Base-by-base conservation (phyloP, 495 filamentous ascomycete species). In the Penicillium samsonianum region DNA sequence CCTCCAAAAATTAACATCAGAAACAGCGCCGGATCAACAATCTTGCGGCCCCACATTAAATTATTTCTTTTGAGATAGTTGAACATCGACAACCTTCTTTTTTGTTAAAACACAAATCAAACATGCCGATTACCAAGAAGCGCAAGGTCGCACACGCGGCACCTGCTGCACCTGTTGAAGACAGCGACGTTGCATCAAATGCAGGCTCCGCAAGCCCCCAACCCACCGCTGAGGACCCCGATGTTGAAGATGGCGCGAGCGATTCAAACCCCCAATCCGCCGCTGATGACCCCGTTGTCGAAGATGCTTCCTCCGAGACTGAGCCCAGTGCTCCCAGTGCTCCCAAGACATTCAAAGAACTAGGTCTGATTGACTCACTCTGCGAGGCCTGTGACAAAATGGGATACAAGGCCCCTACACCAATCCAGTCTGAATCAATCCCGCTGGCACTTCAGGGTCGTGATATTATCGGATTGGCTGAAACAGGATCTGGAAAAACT, bases 401-500 rank as follows among this genome's bases (percentile, higher is more conserved):
- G 35, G 89, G 89, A 53, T 98, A 89, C 79, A 95, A 90, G 63
- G 71, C 81, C 9, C 91, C 94, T 0, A 94, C 91, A 0, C 83
- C 89, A 0, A 92, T 95, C 51, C 91, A 95, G 70, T 74, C 69
- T 16, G 75, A 91, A 67, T 76, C 89, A 1, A 92, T 95, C 59
- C 94, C 94, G 1, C 70, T 90, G 16, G 92, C 93, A 38, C 79
- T 98, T 10, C 74, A 87, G 59, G 87, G 87, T 23, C 82, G 90
- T 60, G 94, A 97, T 73, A 75, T 98, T 26, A 96, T 98, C 60
- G 94, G 91, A 33, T 80, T 97, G 22, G 92, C 94, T 28, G 92
- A 98, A 70, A 98, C 94, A 1, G 94, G 94, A 61, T 88, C 84
- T 67, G 94, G 94, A 70, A 98, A 98, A 73, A 97, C 88, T 0